Conservation (phyloP, 2,329 filamentous ascomycete genomes). For the Emergomyces orientalis region DNA sequence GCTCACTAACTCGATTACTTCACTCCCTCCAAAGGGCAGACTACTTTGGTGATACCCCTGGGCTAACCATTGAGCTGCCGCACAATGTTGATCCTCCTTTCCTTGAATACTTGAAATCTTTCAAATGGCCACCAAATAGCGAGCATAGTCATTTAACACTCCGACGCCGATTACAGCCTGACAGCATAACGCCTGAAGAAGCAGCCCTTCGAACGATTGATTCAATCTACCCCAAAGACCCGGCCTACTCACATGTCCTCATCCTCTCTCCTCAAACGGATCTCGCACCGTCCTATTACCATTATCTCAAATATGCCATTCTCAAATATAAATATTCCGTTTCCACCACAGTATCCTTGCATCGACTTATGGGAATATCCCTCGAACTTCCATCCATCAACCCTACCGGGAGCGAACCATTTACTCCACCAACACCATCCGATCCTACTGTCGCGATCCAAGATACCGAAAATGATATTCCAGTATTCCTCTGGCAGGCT, state of each 20-base stretch:
- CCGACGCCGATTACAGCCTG: constrained; percentile 60
- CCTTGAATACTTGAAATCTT: constrained; percentile 51
- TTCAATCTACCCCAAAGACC: constrained; percentile 69
- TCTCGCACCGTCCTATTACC: constrained; percentile 70
- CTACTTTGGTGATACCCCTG: constrained; percentile 60
- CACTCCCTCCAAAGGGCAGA: constrained; percentile 67
- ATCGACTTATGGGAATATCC: constrained; percentile 64
- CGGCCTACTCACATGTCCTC: constrained; percentile 63
- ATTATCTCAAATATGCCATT: constrained; percentile 71
- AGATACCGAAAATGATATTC: constrained; percentile 26
- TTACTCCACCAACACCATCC: constrained; percentile 39
- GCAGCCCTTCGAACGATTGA: constrained; percentile 70
- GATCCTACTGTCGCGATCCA: constrained; percentile 11
- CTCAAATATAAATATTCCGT: constrained; percentile 68
- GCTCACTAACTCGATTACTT: constrained; percentile 66
- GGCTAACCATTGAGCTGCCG: constrained; percentile 78
- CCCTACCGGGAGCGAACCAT: constrained; percentile 46
- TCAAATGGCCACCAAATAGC: constrained; percentile 56
- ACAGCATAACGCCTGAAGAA: constrained; percentile 55
- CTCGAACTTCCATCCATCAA: constrained; percentile 57
- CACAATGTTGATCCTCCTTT: constrained; percentile 57
- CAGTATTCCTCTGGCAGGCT: constrained; percentile 73
- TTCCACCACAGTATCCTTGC: constrained; percentile 35
- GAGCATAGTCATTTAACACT: constrained; percentile 51
- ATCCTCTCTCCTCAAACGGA: constrained; percentile 74